Percentiles rank a stretch among this genome's conserved stretches.
phyloP scores from a whole-genome alignment of 441 rosid genomes.

The Jatropha multifida region DNA sequence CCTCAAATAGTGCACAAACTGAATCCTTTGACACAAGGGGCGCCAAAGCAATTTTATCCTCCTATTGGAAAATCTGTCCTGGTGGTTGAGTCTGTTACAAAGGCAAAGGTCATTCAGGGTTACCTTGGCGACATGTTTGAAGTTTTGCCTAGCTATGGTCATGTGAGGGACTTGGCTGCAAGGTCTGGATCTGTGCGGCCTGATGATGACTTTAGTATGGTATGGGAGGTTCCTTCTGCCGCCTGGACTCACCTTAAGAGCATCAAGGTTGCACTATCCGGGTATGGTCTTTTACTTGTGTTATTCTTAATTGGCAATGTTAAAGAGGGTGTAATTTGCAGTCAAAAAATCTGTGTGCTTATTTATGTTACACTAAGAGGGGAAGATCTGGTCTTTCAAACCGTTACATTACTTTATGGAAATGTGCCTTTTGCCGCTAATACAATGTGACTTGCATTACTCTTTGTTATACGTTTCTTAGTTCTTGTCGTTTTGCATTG shows the following conservation, averaged over 20 bases:
- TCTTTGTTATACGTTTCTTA: constrained; percentile 32
- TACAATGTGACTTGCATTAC: constrained; percentile 14
- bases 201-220: constrained; percentile 96
- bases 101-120: constrained; percentile 92
- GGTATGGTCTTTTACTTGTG: constrained; percentile 44
- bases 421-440: constrained; percentile 6
- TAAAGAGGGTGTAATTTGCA: constrained; percentile 7
- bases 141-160: constrained; percentile 96
- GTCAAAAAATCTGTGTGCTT: not conserved
- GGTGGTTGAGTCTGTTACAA: constrained; percentile 90
- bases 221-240: constrained; percentile 97
- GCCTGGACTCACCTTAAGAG: constrained; percentile 99
- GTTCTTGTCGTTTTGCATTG: constrained; percentile 39
- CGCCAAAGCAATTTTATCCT: constrained; percentile 65
- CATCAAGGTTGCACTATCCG: constrained; percentile 81
- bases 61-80: constrained; percentile 81
- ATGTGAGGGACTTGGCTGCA: constrained; percentile 93
- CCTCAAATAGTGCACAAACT: constrained; percentile 39
- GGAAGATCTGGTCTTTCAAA: not conserved
- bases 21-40: constrained; percentile 42
- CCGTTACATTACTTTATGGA: not conserved
- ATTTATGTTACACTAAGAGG: not conserved
- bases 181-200: constrained; percentile 99
- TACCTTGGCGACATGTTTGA: constrained; percentile 89
- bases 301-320: constrained; percentile 8